Evolutionary conservation across 257 asterid species (phyloP).

Genomic region (Coffea eugenioides): DNA sequence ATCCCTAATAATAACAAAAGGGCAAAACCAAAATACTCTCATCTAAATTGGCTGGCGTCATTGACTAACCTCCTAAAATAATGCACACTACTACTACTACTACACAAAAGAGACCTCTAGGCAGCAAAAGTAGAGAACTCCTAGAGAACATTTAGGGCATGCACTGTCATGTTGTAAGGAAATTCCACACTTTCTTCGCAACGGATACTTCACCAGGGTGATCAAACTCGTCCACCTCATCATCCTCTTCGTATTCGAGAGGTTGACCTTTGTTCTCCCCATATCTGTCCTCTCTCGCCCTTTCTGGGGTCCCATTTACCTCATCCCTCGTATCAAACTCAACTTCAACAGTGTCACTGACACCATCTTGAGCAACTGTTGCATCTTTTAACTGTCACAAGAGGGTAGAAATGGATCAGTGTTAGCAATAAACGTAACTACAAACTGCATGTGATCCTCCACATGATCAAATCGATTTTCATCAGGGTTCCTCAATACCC

Average conservation of each 20-base stretch:
- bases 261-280: constrained; percentile 40
- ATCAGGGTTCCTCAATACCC: not conserved
- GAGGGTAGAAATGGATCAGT: constrained; percentile 8
- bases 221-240: constrained; percentile 57
- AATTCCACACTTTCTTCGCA: constrained; percentile 92
- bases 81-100: constrained; percentile 20
- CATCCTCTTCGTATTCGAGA: constrained; percentile 36
- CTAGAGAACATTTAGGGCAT: not conserved
- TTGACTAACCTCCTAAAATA: constrained; percentile 20
- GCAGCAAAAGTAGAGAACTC: constrained; percentile 4
- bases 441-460: not conserved
- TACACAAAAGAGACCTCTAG: not conserved
- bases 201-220: constrained; percentile 92
- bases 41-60: constrained; percentile 13
- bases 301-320: constrained; percentile 52
- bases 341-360: constrained; percentile 27
- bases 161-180: constrained; percentile 61
- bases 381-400: constrained; percentile 44
- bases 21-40: not conserved
- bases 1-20: constrained; percentile 8
- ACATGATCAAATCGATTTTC: not conserved
- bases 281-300: constrained; percentile 25
- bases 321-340: constrained; percentile 52
- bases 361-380: constrained; percentile 33
- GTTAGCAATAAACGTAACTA: constrained; percentile 10